phyloP scores from a whole-genome alignment of 352 stramenopile species.

The Elongisporangium prolatum region DNA sequence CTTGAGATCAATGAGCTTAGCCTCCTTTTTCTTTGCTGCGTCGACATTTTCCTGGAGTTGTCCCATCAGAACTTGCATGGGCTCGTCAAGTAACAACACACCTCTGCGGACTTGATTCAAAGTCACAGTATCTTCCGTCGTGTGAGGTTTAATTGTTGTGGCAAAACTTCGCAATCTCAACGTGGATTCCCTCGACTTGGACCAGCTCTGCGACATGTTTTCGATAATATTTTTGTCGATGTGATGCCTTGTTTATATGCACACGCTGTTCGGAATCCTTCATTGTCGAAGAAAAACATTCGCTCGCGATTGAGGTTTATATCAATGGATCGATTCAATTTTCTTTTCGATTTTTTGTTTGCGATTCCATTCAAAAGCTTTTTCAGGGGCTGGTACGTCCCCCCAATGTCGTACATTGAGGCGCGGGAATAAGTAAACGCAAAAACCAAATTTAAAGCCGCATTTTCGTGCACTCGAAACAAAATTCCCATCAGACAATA shows the following conservation, averaged over 20 bases:
- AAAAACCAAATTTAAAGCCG: not conserved
- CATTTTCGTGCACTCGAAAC: not conserved
- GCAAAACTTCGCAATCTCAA: not conserved
- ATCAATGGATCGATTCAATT: not conserved
- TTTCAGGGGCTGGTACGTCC: not conserved
- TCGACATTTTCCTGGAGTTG: not conserved
- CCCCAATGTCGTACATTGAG: not conserved
- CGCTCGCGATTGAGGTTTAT: not conserved
- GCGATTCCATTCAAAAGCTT: not conserved
- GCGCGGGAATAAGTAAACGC: not conserved
- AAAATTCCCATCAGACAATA: not conserved
- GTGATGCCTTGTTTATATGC: not conserved
- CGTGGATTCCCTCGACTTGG: not conserved
- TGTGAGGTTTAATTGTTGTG: not conserved
- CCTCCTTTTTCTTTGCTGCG: not conserved
- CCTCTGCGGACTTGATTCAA: not conserved
- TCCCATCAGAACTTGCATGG: not conserved
- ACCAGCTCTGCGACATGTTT: not conserved
- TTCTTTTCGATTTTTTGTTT: too few relatives aligned
- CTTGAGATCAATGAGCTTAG: not conserved
- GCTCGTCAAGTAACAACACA: not conserved
- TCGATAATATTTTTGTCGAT: not conserved
- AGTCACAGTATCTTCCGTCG: not conserved
- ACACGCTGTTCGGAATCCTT: not conserved
- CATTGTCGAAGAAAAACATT: not conserved